Conservation (phyloP, 2,329 filamentous ascomycete species). For the Fusarium anguioides region DNA sequence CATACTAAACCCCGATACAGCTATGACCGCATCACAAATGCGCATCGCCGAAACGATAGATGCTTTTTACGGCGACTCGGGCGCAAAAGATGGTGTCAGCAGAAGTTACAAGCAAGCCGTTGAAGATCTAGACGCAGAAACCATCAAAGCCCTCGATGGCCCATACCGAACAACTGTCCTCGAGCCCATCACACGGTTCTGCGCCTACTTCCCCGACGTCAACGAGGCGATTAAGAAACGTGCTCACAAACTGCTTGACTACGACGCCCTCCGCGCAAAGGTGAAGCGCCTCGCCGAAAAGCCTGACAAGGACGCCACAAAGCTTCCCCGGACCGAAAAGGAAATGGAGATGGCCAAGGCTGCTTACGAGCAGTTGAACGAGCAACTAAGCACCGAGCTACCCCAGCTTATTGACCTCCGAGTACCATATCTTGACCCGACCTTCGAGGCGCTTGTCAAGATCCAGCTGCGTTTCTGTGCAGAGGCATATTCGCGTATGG, state of each 20-base stretch:
- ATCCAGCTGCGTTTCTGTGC: conserved; percentile 98
- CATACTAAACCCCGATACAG: conserved; percentile 57
- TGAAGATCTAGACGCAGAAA: conserved; percentile 96
- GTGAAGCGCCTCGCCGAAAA: conserved; percentile 98
- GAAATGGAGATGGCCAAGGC: conserved; percentile 94
- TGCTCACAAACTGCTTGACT: conserved; percentile 97
- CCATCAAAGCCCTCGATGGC: conserved; percentile 96
- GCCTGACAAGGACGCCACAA: conserved; percentile 97
- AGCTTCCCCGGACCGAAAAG: conserved; percentile 94
- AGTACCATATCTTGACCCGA: conserved; percentile 96
- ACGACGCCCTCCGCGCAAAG: conserved; percentile 93
- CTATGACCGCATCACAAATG: conserved; percentile 99
- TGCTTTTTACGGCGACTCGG: conserved; percentile 97
- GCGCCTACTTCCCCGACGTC: conserved; percentile 98
- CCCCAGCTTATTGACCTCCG: conserved; percentile 96
- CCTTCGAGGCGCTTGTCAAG: conserved; percentile 97
- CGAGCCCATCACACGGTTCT: conserved; percentile 95
- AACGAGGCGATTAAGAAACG: conserved; percentile 99
- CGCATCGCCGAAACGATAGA: conserved; percentile 99
- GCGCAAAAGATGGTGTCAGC: conserved; percentile 93
- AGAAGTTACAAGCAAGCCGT: conserved; percentile 98
- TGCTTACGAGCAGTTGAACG: conserved; percentile 96
- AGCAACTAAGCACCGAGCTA: conserved; percentile 91
- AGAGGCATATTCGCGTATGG: conserved; percentile 97
- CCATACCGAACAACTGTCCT: conserved; percentile 95